Conservation (phyloP, 2,329 filamentous ascomycete genomes). For the Geosmithia morbida region DNA sequence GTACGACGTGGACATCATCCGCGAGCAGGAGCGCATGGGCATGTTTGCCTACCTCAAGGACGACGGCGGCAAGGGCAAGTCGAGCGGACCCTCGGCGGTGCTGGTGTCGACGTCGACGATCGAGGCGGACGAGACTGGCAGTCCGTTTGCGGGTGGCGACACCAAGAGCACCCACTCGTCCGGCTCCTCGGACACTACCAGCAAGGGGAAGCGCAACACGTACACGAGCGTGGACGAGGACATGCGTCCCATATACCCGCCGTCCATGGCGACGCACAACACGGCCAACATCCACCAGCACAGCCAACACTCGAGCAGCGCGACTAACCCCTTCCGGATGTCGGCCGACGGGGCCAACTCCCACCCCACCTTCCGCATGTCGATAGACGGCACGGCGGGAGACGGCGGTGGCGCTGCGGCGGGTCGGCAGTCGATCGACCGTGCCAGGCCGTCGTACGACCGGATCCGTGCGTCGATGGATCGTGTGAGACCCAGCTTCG, state of each 20-base stretch:
- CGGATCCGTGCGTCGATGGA: conserved; percentile 80
- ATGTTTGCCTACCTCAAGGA: conserved; percentile 59
- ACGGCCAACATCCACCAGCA: conserved; percentile 61
- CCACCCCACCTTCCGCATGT: conserved; percentile 46
- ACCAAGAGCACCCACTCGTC: conserved; percentile 12
- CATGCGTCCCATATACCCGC: conserved; percentile 82
- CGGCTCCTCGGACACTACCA: conserved; percentile 44
- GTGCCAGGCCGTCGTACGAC: conserved; percentile 74
- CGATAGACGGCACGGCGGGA: conserved; percentile 30
- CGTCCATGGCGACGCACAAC: conserved; percentile 66
- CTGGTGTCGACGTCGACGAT: conserved; percentile 21
- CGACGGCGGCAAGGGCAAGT: not conserved
- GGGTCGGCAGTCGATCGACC: conserved; percentile 45
- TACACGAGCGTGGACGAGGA: conserved; percentile 69
- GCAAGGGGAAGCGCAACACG: conserved; percentile 40
- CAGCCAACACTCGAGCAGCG: conserved; percentile 86
- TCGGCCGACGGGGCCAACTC: conserved; percentile 51
- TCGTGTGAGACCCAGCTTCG: conserved; percentile 67
- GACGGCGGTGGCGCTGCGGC: conserved; percentile 6
- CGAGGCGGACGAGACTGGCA: conserved; percentile 10
- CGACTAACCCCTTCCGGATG: conserved; percentile 44
- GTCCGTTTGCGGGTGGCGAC: not conserved
- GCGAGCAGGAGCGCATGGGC: conserved; percentile 76
- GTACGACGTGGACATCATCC: conserved; percentile 86
- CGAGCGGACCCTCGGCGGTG: conserved; percentile 9